Percentiles rank a stretch among this genome's conserved stretches.
These are phyloP conservation scores for Smithsoniella earleae DNA, from an alignment of 163 green algal genomes.

Conservation along the genomic window DNA sequence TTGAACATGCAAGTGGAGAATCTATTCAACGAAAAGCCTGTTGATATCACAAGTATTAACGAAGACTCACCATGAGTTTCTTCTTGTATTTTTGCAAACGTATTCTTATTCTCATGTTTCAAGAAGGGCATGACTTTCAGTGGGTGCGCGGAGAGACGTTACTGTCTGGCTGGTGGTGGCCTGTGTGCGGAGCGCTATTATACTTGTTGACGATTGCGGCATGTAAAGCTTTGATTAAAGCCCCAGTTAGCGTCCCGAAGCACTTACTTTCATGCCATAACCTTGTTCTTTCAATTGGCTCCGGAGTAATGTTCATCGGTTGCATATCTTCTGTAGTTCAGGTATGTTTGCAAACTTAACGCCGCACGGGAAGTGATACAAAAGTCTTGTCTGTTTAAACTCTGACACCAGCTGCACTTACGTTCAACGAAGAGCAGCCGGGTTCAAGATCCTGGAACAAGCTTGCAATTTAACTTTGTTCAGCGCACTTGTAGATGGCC, in stretches of 20 bases:
- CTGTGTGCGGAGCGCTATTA: not conserved
- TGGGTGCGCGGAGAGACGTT: slow-evolving; percentile 32
- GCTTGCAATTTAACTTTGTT: too few relatives aligned
- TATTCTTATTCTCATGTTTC: not conserved
- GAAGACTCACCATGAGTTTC: too few relatives aligned
- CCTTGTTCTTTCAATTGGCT: slow-evolving; percentile 38
- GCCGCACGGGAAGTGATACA: too few relatives aligned
- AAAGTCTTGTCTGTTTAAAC: too few relatives aligned
- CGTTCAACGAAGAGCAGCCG: too few relatives aligned
- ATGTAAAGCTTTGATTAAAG: not conserved
- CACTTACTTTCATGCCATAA: slow-evolving; percentile 37
- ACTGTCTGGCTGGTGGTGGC: not conserved
- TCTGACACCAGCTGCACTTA: not conserved
- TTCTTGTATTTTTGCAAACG: slow-evolving; percentile 19
- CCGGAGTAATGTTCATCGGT: slow-evolving; percentile 39
- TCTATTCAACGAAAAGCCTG: too few relatives aligned
- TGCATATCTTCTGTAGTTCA: slow-evolving; percentile 23
- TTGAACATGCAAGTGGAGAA: too few relatives aligned
- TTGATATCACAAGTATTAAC: too few relatives aligned
- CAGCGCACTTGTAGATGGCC: not conserved
- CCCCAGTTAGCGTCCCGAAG: slow-evolving; percentile 26
- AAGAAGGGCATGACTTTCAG: slow-evolving; percentile 30
- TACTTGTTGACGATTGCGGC: slow-evolving; percentile 32
- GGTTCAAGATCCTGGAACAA: too few relatives aligned
- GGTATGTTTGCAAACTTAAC: slow-evolving; percentile 20